Evolutionary conservation across 1,284 basidiomycete species (phyloP).

Genomic region (Cutaneotrichosporon cyanovorans): DNA sequence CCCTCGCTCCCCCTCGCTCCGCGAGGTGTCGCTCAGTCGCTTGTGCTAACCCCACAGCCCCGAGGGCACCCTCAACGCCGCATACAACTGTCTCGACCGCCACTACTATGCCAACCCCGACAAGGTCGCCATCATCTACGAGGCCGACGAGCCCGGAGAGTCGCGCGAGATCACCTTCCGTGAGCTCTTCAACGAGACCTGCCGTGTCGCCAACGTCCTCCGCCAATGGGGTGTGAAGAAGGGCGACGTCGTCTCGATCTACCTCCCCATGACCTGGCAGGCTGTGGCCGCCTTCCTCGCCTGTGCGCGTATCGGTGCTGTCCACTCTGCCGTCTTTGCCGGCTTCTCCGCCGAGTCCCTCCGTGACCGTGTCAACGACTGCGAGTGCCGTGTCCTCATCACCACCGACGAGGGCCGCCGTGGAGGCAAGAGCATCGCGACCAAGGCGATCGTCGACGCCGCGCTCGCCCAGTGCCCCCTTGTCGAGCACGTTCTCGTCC

Average conservation of each 20-base stretch:
- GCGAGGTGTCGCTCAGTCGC: no score
- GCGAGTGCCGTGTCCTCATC: conserved; percentile 80
- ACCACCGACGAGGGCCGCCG: conserved; percentile 92
- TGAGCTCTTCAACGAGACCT: conserved; percentile 85
- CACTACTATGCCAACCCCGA: conserved; percentile 74
- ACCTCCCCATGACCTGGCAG: conserved; percentile 63
- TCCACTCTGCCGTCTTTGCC: conserved; percentile 98
- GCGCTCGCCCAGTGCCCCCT: conserved; percentile 76
- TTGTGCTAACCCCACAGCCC: conserved; percentile 46
- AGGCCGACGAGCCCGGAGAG: conserved; percentile 87
- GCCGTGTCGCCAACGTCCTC: conserved; percentile 83
- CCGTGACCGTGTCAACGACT: conserved; percentile 86
- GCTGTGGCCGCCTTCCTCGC: conserved; percentile 92
- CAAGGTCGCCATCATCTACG: conserved; percentile 96
- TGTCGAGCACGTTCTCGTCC: conserved; percentile 86
- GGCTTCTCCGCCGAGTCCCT: conserved; percentile 97
- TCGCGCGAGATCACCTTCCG: conserved; percentile 70
- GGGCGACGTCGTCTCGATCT: conserved; percentile 89
- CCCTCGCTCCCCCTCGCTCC: no score
- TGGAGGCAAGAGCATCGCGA: conserved; percentile 91
- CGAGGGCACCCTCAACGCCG: conserved; percentile 77
- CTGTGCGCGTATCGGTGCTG: conserved; percentile 91
- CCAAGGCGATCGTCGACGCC: conserved; percentile 85
- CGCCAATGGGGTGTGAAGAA: conserved; percentile 86
- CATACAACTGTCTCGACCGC: conserved; percentile 97